Percentiles rank a stretch among this genome's conserved stretches.
Conservation (phyloP, 441 rosid species). For the Croton setiger region DNA sequence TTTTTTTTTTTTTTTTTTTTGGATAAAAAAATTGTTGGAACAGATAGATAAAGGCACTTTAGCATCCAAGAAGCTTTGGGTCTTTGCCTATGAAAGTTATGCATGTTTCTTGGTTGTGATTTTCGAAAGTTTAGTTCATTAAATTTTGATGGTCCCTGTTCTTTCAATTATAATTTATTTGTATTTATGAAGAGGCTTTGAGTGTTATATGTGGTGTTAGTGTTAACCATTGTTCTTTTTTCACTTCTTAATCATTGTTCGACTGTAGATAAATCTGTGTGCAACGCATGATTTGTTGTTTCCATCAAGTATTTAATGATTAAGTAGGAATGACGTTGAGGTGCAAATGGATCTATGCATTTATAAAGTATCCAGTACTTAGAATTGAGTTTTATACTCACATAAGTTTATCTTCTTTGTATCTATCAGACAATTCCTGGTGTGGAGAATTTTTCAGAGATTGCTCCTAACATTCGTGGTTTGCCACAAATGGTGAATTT, state of each 20-base stretch:
- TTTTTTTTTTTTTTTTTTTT: background rate
- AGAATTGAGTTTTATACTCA: background rate
- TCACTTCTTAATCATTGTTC: background rate
- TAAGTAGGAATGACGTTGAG: background rate
- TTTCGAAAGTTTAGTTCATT: background rate
- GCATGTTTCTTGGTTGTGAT: background rate
- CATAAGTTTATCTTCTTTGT: conserved; percentile 13
- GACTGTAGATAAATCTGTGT: background rate
- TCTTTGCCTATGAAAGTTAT: background rate
- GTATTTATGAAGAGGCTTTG: background rate
- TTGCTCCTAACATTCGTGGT: conserved; percentile 66
- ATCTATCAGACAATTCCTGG: conserved; percentile 82
- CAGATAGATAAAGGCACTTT: background rate
- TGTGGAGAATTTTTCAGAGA: conserved; percentile 69
- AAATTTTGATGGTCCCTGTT: background rate
- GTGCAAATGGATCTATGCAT: background rate
- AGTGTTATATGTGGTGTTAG: background rate
- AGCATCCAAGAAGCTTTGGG: background rate
- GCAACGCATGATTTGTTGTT: background rate
- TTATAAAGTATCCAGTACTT: background rate
- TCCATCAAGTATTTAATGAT: background rate
- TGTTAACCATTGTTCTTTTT: background rate
- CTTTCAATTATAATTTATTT: background rate
- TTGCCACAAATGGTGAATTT: conserved; percentile 89
- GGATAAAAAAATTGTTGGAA: background rate